These are phyloP conservation scores for Vitis hybrid DNA, from an alignment of 177 flowering plant genomes.

Conservation along the genomic window DNA sequence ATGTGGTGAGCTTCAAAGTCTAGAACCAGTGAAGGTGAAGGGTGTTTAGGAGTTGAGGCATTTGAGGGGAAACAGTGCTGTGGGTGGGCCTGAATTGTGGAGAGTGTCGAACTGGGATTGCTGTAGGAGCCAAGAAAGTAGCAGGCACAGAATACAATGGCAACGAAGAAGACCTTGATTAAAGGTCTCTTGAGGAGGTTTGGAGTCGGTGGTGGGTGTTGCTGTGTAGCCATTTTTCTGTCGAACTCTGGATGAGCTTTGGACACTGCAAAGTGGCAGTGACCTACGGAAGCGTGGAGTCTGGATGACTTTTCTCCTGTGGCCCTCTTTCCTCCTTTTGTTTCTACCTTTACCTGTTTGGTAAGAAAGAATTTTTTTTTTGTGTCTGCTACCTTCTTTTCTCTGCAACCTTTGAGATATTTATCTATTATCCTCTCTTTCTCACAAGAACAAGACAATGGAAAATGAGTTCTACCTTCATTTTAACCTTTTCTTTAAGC, in stretches of 20 bases:
- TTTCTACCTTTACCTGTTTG: too few relatives aligned
- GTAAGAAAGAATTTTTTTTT: too few relatives aligned
- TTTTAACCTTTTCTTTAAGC: too few relatives aligned
- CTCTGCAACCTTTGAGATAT: too few relatives aligned
- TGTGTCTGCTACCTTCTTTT: too few relatives aligned
- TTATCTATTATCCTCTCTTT: too few relatives aligned
- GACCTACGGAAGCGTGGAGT: too few relatives aligned
- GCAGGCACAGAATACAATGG: slow-evolving; percentile 28
- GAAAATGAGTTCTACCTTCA: too few relatives aligned
- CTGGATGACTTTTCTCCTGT: too few relatives aligned
- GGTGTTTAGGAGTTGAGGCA: slow-evolving; percentile 14
- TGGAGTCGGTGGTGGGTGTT: slow-evolving; percentile 3
- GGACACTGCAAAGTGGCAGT: neutral
- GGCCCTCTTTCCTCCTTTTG: too few relatives aligned
- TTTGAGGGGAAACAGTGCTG: slow-evolving; percentile 12
- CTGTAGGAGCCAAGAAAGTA: slow-evolving; percentile 38
- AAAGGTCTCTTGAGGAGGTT: slow-evolving; percentile 19
- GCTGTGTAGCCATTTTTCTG: slow-evolving; percentile 19
- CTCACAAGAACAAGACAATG: too few relatives aligned
- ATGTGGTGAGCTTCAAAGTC: slow-evolving; percentile 45
- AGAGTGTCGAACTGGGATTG: neutral
- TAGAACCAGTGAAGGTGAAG: slow-evolving; percentile 11
- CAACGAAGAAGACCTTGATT: slow-evolving; percentile 12
- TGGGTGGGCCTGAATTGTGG: slow-evolving; percentile 2
- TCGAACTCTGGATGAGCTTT: too few relatives aligned